Conservation (phyloP, 2,329 filamentous ascomycete species). For the Colletotrichum lindemuthianum region DNA sequence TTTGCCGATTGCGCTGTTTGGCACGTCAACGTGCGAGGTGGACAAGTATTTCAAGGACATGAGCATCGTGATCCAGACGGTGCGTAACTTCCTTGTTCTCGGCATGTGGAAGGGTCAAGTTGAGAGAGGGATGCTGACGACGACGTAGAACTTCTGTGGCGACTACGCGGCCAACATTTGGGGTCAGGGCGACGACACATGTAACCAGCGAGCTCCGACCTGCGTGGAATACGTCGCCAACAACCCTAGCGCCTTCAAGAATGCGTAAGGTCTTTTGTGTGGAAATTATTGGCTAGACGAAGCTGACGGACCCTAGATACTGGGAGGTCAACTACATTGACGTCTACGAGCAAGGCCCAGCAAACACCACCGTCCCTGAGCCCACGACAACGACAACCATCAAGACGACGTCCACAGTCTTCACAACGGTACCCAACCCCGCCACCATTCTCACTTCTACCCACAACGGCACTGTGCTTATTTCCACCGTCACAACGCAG, state of each 20-base stretch:
- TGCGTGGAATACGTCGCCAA: constrained; percentile 58
- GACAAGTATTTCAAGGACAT: constrained; percentile 72
- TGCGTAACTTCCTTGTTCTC: constrained; percentile 35
- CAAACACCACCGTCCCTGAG: constrained; percentile 28
- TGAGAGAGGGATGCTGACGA: constrained; percentile 4
- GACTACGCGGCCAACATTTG: constrained; percentile 71
- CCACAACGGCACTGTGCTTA: constrained; percentile 19
- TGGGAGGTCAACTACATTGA: constrained; percentile 68
- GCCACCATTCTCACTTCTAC: constrained; percentile 20
- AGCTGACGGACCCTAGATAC: constrained; percentile 43
- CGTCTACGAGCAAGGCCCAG: constrained; percentile 48
- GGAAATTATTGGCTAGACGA: not conserved
- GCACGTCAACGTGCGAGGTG: constrained; percentile 71
- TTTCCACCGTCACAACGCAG: constrained; percentile 12
- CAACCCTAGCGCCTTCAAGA: constrained; percentile 54
- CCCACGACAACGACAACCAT: constrained; percentile 43
- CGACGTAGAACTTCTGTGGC: constrained; percentile 74
- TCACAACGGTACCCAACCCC: constrained; percentile 41
- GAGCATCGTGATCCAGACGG: constrained; percentile 78
- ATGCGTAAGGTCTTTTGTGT: constrained; percentile 43
- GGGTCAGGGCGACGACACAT: constrained; percentile 49
- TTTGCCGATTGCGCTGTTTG: constrained; percentile 74
- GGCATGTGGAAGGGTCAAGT: not conserved
- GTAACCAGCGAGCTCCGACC: constrained; percentile 52
- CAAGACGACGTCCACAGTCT: constrained; percentile 40